These are phyloP conservation scores for Solanum phureja DNA, from an alignment of 257 asterid species.

Conservation along the genomic window DNA sequence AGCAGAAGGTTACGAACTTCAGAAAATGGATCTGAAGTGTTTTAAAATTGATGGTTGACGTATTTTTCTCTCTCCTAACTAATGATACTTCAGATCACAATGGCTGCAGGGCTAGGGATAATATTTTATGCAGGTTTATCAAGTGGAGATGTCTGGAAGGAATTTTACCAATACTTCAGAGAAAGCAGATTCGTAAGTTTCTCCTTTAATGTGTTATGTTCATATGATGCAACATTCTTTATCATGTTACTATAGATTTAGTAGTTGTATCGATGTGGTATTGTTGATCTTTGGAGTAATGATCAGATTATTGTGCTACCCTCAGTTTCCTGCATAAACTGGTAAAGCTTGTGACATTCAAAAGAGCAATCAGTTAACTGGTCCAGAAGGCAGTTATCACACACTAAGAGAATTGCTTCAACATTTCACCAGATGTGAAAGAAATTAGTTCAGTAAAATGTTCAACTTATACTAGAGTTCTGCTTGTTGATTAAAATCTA, in stretches of 20 bases:
- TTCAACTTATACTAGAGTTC: not conserved
- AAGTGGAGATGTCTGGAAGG: slow-evolving; percentile 62
- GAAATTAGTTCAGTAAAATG: not conserved
- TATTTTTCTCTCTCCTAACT: slow-evolving; percentile 20
- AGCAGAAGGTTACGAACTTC: not conserved
- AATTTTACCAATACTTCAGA: slow-evolving; percentile 65
- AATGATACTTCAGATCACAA: slow-evolving; percentile 36
- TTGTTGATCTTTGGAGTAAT: not conserved
- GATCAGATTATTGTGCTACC: not conserved
- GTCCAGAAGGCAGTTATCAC: not conserved
- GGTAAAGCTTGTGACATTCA: not conserved
- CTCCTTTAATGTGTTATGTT: not conserved
- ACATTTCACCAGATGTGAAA: not conserved
- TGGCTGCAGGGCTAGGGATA: slow-evolving; percentile 66
- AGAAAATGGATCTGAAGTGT: not conserved
- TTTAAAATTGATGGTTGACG: not conserved
- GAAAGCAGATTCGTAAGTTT: slow-evolving; percentile 89
- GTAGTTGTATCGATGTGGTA: not conserved
- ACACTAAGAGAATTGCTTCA: not conserved
- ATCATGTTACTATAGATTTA: not conserved
- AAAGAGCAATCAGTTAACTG: not conserved
- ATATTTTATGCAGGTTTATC: slow-evolving; percentile 45
- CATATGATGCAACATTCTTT: not conserved
- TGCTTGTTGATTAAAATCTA: not conserved
- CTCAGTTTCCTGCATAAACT: not conserved